Conservation (phyloP, 495 filamentous ascomycete genomes). For the Penicillium pulvis region DNA sequence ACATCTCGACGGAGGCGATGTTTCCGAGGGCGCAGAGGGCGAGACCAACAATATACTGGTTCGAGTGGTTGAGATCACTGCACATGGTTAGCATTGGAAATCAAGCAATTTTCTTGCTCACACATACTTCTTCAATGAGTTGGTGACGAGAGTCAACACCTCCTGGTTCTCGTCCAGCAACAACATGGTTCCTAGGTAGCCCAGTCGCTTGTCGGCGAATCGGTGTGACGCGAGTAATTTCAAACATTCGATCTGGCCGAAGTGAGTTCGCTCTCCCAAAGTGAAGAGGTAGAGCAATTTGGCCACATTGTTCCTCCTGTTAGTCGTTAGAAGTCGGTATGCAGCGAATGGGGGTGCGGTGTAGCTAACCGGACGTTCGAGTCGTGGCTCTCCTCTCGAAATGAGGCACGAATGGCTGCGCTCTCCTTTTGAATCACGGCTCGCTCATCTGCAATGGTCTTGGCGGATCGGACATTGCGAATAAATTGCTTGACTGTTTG, state of each 20-base stretch:
- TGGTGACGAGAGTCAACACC: conserved; percentile 94
- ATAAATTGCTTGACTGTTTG: conserved; percentile 96
- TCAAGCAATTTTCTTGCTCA: not conserved
- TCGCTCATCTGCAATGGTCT: conserved; percentile 97
- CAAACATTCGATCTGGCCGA: conserved; percentile 98
- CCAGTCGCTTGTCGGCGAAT: conserved; percentile 96
- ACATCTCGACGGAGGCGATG: conserved; percentile 97
- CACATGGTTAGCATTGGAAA: conserved; percentile 18
- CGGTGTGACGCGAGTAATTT: conserved; percentile 95
- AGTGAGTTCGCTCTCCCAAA: conserved; percentile 96
- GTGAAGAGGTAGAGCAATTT: conserved; percentile 98
- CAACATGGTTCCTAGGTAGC: conserved; percentile 95
- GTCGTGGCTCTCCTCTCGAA: conserved; percentile 93
- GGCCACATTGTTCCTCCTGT: conserved; percentile 96
- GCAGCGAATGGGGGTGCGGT: conserved; percentile 8
- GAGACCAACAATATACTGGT: conserved; percentile 97
- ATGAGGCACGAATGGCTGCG: conserved; percentile 93
- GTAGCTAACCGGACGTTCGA: conserved; percentile 74
- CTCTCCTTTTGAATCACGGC: conserved; percentile 99
- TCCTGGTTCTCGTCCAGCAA: conserved; percentile 98
- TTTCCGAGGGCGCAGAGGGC: conserved; percentile 95
- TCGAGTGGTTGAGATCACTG: conserved; percentile 94
- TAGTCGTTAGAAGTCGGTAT: conserved; percentile 27
- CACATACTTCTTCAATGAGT: conserved; percentile 90
- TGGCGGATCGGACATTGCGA: conserved; percentile 95